A percentile compares a stretch with the other conserved stretches of the same genome.
Evolutionary conservation across 2,329 filamentous ascomycete genomes (phyloP).

Genomic region (Pseudogymnoascus sp.): DNA sequence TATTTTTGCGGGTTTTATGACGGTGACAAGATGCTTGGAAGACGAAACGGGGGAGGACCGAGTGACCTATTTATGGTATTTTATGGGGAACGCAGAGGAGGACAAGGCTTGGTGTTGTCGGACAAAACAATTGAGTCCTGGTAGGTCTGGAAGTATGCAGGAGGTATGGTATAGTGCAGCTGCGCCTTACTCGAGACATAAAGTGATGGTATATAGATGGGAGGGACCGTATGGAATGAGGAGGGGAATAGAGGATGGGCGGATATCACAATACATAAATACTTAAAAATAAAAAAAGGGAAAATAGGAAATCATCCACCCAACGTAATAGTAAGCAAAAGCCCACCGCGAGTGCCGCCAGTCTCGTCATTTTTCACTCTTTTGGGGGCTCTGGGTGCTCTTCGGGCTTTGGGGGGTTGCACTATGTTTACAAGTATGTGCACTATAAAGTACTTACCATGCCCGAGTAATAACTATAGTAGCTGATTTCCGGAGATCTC

Average conservation of each 20-base stretch:
- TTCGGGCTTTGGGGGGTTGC: too few species aligned
- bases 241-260: neutral
- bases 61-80: neutral
- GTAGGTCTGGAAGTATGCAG: neutral
- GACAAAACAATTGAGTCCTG: neutral
- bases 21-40: neutral
- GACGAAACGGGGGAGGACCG: neutral
- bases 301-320: neutral
- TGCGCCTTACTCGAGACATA: neutral
- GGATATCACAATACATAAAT: neutral
- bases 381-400: too few species aligned
- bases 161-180: neutral
- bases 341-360: neutral
- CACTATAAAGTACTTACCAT: neutral
- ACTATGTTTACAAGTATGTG: too few species aligned
- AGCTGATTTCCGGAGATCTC: neutral
- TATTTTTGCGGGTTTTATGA: neutral
- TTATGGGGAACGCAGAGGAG: neutral
- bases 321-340: slow-evolving; percentile 1
- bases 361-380: neutral
- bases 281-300: neutral
- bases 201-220: neutral
- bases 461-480: neutral
- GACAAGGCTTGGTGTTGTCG: neutral
- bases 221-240: neutral